Base-by-base conservation (phyloP, 148 eudicot species). In the Polygonum aviculare region DNA sequence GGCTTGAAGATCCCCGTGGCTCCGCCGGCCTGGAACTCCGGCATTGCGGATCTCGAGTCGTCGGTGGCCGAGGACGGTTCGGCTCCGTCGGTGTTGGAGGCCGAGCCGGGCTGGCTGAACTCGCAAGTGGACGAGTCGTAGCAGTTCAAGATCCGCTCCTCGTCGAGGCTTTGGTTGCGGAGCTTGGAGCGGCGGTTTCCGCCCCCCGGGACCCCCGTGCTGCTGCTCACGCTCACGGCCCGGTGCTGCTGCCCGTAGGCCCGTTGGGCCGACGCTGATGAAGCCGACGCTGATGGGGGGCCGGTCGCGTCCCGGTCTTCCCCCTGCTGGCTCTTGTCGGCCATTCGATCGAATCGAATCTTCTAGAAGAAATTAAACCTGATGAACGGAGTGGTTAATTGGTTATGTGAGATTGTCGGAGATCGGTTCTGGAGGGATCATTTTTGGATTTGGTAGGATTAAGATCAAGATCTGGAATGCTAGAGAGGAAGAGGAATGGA, bases 111-210 rank as follows among this genome's bases (percentile, higher is more conserved):
- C 10, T 15, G 72, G 72, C 5, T 67, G 21, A 36, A 36, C 12
- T 67, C 72, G 45, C 38, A 31, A 16, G 12, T 63, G 39, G 69
- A 63, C 40, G 69, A 35, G 0, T 67, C 72, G 26, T 77, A 74
- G 38, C 75, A 79, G 38, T 69, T 75, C 21, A 76, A n/a, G 47
- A 86, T 82, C 10, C 78, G 80, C 26, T 77, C 85, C 6, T 88
- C 93, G 71, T 95, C 96, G 75, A 91, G 92, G 83, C 94, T 88
- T 79, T 89, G 96, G 69, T 90, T 90, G 16, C 96, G 88, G 78
- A 78, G 79, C 51, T 84, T 86, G 74, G 31, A 67, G 44, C 69
- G 85, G 62, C 49, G 78, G 79, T 71, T 81, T 79, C 62, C 33
- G 52, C 62, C 33, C 49, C 85, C 78, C 62, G 80, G 69, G 49